A percentile compares a stretch with the other conserved stretches of the same genome.
phyloP scores from a whole-genome alignment of 306 rosid genomes.

The Luffa aegyptiaca region DNA sequence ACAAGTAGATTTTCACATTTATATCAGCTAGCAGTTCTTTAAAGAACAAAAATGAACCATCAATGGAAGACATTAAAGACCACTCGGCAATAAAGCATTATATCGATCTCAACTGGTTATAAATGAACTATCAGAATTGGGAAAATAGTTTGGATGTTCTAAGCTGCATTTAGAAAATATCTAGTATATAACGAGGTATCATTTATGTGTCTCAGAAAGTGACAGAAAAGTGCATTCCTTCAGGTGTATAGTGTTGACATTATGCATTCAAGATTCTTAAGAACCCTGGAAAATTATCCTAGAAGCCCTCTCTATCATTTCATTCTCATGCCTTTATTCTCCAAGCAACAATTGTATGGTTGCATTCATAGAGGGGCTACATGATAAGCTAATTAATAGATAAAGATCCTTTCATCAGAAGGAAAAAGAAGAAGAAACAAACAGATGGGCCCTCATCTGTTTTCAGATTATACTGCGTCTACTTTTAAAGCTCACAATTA shows the following conservation, averaged over 20 bases:
- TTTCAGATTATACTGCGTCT: neutral
- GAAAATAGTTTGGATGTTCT: neutral
- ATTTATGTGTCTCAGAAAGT: neutral
- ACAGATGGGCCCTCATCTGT: neutral
- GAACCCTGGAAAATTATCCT: neutral
- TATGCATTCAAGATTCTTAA: neutral
- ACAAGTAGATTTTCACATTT: neutral
- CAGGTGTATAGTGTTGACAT: neutral
- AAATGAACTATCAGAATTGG: neutral
- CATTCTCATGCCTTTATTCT: neutral
- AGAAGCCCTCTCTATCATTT: neutral
- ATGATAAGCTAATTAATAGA: neutral
- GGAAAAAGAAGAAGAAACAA: neutral
- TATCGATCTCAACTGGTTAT: neutral
- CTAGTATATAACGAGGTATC: neutral
- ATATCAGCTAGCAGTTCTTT: neutral
- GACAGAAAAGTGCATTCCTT: slow-evolving; percentile 1
- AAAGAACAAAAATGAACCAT: neutral
- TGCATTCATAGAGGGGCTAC: neutral
- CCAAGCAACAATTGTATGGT: neutral
- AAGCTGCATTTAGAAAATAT: neutral
- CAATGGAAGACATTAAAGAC: neutral
- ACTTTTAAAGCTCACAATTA: neutral
- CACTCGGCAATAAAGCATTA: neutral
- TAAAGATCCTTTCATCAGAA: neutral